Conservation (phyloP, 2,329 filamentous ascomycete species). For the Cladosporium sp. region DNA sequence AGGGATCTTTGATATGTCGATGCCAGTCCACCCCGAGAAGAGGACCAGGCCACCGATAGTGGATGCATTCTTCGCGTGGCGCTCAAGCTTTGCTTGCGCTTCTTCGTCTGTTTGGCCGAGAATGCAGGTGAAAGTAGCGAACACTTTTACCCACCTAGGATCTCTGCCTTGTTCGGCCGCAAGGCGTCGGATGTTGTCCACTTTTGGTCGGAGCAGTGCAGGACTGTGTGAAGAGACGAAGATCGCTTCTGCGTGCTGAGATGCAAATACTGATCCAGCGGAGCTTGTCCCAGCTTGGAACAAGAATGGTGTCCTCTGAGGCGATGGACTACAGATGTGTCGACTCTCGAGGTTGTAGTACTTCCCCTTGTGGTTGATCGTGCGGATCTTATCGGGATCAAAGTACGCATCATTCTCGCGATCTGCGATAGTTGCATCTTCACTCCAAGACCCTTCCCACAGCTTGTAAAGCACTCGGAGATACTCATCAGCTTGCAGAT, state of each 20-base stretch:
- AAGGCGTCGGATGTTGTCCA: constrained; percentile 54
- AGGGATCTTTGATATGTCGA: constrained; percentile 59
- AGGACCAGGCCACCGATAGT: constrained; percentile 57
- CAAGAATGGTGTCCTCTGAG: constrained; percentile 42
- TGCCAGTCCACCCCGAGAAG: constrained; percentile 60
- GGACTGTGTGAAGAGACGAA: constrained; percentile 60
- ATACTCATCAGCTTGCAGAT: constrained; percentile 63
- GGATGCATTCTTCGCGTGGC: constrained; percentile 54
- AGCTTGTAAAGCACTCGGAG: constrained; percentile 63
- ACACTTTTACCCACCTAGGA: constrained; percentile 58
- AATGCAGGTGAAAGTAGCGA: constrained; percentile 40
- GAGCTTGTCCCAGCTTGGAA: constrained; percentile 60
- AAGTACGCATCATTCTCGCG: constrained; percentile 57
- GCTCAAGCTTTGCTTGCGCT: constrained; percentile 53
- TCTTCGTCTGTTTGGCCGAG: constrained; percentile 45
- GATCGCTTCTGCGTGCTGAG: constrained; percentile 60
- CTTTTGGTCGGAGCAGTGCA: constrained; percentile 49
- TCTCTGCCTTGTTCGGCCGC: constrained; percentile 55
- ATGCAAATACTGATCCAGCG: constrained; percentile 58
- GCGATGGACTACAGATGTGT: constrained; percentile 46
- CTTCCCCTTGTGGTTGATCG: constrained; percentile 61
- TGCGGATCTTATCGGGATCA: constrained; percentile 59
- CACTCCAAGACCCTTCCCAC: constrained; percentile 56
- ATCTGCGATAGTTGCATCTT: constrained; percentile 58
- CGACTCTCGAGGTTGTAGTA: constrained; percentile 50